Evolutionary conservation across 2,329 filamentous ascomycete species (phyloP), one percentile per base, ranked within the genome.

Genomic region (Ascocoryne sarcoides): DNA sequence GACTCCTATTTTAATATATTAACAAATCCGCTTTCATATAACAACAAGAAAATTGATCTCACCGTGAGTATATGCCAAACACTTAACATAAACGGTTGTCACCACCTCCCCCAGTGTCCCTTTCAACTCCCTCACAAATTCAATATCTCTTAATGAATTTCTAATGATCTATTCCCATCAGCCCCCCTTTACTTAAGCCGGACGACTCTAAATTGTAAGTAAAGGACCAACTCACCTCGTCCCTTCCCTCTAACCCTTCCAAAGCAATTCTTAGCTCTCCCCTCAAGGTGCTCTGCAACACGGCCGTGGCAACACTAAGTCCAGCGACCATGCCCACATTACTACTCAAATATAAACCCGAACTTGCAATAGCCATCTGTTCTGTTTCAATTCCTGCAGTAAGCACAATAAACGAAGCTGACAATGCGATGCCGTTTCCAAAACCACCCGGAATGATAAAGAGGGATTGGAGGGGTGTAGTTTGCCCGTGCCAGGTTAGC

Each of bases 401-500:
- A 32, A 75, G 61, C 3, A 62, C 64, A 5, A 76, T 63, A 47
- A 76, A 75, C 0, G 64, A 59, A 0, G 68, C 63, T 1, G 66
- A 66, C 0, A 63, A 58, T 0, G 65, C 60, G 20, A 72, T 63
- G 0, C 71, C 71, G 1, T 67, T 66, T 0, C 69, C 71, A 37
- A 76, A 63, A 0, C 73, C 72, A 1, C 71, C 47, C 0, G 76
- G 76, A 9, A 77, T 61, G 12, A 82, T 76, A 44, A 77, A 77
- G 0, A 82, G 53, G 0, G 75, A 75, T 50, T 79, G 74, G 47
- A 62, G 61, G 46, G 68, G 65, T 8, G 66, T 68, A 0, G 76
- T 82, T 29, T 75, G 48, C 0, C 77, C 79, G 9, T 73, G 67
- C 79, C 79, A 84, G 19, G 69, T 62, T 2, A 75, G 53, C 4